phyloP scores from a whole-genome alignment of 2,329 filamentous ascomycete genomes.

The Colletotrichum sp. region DNA sequence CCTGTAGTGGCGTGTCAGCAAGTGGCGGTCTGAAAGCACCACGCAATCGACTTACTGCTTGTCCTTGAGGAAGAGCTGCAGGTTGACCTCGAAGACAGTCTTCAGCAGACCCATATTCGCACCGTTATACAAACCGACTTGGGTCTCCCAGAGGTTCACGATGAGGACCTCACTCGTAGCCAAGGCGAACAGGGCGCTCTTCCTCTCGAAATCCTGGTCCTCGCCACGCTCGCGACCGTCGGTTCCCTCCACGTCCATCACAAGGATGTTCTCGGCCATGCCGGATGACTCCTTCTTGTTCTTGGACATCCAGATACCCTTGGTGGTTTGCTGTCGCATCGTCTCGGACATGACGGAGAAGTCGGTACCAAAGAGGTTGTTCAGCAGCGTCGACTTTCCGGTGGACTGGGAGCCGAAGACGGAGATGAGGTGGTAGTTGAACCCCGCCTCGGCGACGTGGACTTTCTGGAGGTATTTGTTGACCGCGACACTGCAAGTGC shows the following conservation, averaged over 20 bases:
- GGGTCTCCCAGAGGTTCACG: slow-evolving; percentile 99
- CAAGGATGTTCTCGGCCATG: slow-evolving; percentile 97
- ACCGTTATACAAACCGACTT: slow-evolving; percentile 96
- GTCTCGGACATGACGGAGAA: slow-evolving; percentile 98
- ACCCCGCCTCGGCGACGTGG: slow-evolving; percentile 84
- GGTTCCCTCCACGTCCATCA: slow-evolving; percentile 99
- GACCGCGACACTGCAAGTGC: slow-evolving; percentile 67
- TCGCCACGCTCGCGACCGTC: slow-evolving; percentile 96
- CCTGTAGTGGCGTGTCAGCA: slow-evolving; percentile 45
- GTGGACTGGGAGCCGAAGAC: slow-evolving; percentile 99
- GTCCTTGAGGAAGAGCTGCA: slow-evolving; percentile 96
- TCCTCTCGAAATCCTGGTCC: slow-evolving; percentile 98
- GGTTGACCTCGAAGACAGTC: slow-evolving; percentile 98
- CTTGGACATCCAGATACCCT: slow-evolving; percentile 99
- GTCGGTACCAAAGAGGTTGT: slow-evolving; percentile 92
- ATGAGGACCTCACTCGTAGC: slow-evolving; percentile 98
- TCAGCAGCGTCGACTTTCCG: slow-evolving; percentile 95
- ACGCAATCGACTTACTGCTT: slow-evolving; percentile 69
- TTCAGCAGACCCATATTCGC: slow-evolving; percentile 99
- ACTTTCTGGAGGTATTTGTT: slow-evolving; percentile 82
- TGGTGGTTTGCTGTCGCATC: slow-evolving; percentile 94
- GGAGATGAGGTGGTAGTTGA: slow-evolving; percentile 99
- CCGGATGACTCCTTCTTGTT: slow-evolving; percentile 72
- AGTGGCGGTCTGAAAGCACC: background rate
- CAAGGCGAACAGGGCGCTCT: slow-evolving; percentile 95